phyloP scores from a whole-genome alignment of 2,329 filamentous ascomycete species.

The Cladosporium sp. region DNA sequence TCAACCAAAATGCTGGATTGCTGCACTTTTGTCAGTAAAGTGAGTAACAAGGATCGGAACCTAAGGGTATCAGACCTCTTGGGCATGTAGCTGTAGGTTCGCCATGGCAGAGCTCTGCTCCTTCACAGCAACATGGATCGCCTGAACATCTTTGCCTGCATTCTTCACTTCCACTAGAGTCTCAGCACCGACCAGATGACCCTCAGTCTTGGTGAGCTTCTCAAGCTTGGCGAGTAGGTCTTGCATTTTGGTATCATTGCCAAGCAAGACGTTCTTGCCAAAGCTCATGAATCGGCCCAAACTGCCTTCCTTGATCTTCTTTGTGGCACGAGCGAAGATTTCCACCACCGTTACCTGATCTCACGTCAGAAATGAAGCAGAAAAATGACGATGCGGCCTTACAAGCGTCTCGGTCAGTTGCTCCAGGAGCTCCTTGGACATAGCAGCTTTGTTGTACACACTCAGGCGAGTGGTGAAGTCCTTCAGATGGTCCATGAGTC shows the following conservation, averaged over 20 bases:
- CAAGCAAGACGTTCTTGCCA: conserved; percentile 45
- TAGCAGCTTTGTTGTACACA: conserved; percentile 43
- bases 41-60: not conserved
- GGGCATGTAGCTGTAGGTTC: not conserved
- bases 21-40: not conserved
- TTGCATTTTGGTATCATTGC: conserved; percentile 43
- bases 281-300: conserved; percentile 36
- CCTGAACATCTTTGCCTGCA: conserved; percentile 21
- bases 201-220: conserved; percentile 45
- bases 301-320: conserved; percentile 45
- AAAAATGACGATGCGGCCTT: not conserved
- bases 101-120: conserved; percentile 5
- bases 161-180: conserved; percentile 33
- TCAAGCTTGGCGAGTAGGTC: conserved; percentile 44
- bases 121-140: conserved; percentile 18
- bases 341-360: conserved; percentile 43
- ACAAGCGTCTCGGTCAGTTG: conserved; percentile 46
- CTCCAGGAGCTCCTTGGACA: conserved; percentile 42
- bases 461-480: conserved; percentile 40
- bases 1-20: conserved; percentile 9
- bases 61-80: not conserved
- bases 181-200: conserved; percentile 47
- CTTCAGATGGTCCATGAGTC: conserved; percentile 44
- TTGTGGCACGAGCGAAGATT: conserved; percentile 47
- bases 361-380: not conserved